Base-by-base conservation (phyloP, 2,329 filamentous ascomycete species). In the Colletotrichum sp. region DNA sequence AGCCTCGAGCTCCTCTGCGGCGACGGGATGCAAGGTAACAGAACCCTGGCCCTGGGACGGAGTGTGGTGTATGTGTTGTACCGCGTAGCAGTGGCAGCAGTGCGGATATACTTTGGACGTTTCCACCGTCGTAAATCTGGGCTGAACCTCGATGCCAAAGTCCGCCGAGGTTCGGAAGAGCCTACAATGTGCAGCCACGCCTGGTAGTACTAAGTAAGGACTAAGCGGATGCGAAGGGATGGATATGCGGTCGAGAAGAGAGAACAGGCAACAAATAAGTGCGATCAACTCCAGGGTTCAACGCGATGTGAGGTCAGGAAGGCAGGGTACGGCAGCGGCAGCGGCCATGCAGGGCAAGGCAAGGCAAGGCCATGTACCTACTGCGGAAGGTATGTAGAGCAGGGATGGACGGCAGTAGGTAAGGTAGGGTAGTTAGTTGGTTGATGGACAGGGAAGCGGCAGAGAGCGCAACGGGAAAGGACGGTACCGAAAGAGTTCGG, bases 401-500 rank as follows among this genome's bases (percentile, higher is more conserved):
- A 28, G 30, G 27, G 27, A 30, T 60, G n/a, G 44, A 52, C 44
- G 44, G 44, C n/a, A 52, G n/a, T 32, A 61, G 59, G 59, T 30
- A n/a, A 28, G 57, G 57, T 13, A 57, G 27, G 57, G 57, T 61
- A 30, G 39, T n/a, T n/a, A n/a, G 39, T 48, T 48, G 11, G 44
- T 52, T 52, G 44, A 48, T 66, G 64, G 66, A 60, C 34, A 70
- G 44, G 71, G 16, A 69, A 39, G 39, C 25, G 32, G 61, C 19
- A 71, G 22, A 28, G 39, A 44, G 44, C 27, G 57, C 57, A 36
- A 70, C 59, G 59, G 71, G 32, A 59, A 22, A 32, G 66, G 66
- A n/a, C 19, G 66, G 66, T 34, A 52, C 71, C 44, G 66, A 34
- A 63, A 66, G 27, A 44, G 71, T 73, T 73, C 71, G 71, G 71